phyloP scores from a whole-genome alignment of 331 rosid species.

The Quercus phellos region DNA sequence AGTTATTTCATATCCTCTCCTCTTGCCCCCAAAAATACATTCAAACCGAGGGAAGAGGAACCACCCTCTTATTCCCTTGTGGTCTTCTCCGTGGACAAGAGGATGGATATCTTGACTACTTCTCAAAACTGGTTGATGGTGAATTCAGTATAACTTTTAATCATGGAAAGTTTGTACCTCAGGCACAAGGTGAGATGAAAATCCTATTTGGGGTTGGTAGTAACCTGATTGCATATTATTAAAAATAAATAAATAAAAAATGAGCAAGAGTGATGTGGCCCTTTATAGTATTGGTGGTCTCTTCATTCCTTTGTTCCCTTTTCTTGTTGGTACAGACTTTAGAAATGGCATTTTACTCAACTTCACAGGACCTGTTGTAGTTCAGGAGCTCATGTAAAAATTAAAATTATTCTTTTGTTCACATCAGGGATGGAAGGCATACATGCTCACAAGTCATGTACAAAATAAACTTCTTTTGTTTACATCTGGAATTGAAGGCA shows the following conservation, averaged over 20 bases:
- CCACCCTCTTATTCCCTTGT: no score
- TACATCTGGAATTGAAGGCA: background rate
- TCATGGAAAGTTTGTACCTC: background rate
- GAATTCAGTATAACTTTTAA: constrained; percentile 1
- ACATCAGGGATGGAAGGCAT: background rate
- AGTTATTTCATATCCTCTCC: no score
- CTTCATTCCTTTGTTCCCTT: background rate
- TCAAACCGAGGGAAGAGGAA: no score
- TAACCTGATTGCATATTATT: constrained; percentile 2
- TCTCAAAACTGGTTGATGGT: background rate
- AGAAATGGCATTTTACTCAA: background rate
- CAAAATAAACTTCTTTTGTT: no score
- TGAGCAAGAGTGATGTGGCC: background rate
- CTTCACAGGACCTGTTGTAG: background rate
- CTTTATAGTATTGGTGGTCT: background rate
- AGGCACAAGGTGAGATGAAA: background rate
- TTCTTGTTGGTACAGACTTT: background rate
- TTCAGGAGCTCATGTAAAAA: background rate
- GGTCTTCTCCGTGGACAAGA: background rate
- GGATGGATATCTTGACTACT: constrained; percentile 12
- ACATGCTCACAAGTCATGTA: background rate
- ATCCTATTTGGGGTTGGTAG: constrained; percentile 1
- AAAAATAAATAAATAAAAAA: no score
- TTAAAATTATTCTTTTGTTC: no score
- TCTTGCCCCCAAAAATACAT: no score